Base-by-base conservation (phyloP, 1,284 basidiomycete genomes). In the Ustilago hordei region DNA sequence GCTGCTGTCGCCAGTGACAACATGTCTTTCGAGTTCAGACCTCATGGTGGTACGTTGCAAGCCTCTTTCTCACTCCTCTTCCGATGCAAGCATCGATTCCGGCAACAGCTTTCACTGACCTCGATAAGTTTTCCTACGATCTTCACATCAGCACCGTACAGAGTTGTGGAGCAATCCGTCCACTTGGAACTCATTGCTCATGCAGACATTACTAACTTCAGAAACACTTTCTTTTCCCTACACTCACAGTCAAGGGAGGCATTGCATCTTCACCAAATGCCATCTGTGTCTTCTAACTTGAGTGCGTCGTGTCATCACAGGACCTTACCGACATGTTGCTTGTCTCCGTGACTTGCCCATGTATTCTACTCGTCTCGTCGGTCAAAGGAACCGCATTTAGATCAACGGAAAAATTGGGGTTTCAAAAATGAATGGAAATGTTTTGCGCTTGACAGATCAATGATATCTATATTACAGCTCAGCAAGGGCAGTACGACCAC, bases 401-500 rank as follows among this genome's bases (percentile, higher is more conserved):
- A 28, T 45, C 6, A 38, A 28, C 23, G 39, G 17, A 47, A 28
- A 28, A 50, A 50, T 31, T 32, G 13, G 9, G 13, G 31, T 11
- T 17, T 45, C 31, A 50, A 12, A 31, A 28, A 17, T 23, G 31
- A 50, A 50, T 28, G 48, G 43, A 19, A 31, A 50, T 50, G 8
- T 23, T 32, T 50, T 13, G 12, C 28, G 23, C 31, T 50, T 31
- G 7, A 11, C 11, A 39, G 38, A 15, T 28, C 1, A 28, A 19
- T 5, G 28, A 4, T 50, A 17, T 36, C 57, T 56, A 64, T 45
- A 19, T 57, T 67, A 74, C 61, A 74, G 23, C 28, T 75, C 65
- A 59, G 64, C 75, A 13, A 80, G 64, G 3, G 61, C 75, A 8
- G 69, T 76, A 5, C 80, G 67, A n/a, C 80, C 80, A 34, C 78